phyloP scores from a whole-genome alignment of 371 early-diverging fungal genomes.

The Basidiobolus meristosporus region DNA sequence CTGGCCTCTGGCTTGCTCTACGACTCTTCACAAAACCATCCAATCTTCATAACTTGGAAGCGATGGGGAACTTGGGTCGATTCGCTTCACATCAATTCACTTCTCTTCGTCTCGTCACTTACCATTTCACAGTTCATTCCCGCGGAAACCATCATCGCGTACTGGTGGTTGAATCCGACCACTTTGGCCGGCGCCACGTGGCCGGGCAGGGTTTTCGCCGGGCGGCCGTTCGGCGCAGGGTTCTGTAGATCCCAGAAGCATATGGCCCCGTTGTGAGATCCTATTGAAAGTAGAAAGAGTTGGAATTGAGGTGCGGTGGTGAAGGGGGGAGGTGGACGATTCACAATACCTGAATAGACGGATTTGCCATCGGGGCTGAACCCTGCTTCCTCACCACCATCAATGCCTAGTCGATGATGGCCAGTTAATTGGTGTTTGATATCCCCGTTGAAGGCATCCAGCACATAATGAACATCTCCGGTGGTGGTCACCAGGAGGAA shows the following conservation, averaged over 20 bases:
- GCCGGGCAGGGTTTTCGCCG: slow-evolving; percentile 13
- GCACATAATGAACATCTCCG: slow-evolving; percentile 31
- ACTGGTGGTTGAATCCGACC: slow-evolving; percentile 46
- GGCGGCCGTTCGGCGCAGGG: slow-evolving; percentile 10
- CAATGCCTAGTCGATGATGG: slow-evolving; percentile 11
- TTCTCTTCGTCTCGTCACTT: slow-evolving; percentile 6
- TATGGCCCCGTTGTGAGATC: background rate
- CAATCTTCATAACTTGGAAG: too few species aligned
- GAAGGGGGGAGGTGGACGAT: background rate
- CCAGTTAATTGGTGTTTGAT: slow-evolving; percentile 27
- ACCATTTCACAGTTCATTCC: slow-evolving; percentile 24
- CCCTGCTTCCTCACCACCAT: slow-evolving; percentile 25
- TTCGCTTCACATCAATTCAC: too few species aligned
- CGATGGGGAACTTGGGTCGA: too few species aligned
- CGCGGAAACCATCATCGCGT: slow-evolving; percentile 43
- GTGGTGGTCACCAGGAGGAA: slow-evolving; percentile 48
- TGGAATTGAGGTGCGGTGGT: background rate
- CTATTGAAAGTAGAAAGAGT: background rate
- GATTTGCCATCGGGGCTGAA: slow-evolving; percentile 63
- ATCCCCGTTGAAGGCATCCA: slow-evolving; percentile 45
- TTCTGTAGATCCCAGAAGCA: too few species aligned
- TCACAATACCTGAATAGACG: slow-evolving; percentile 32
- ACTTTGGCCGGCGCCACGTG: slow-evolving; percentile 23
- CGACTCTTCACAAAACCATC: too few species aligned
- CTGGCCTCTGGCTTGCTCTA: too few species aligned